Percentiles rank a stretch among this genome's conserved stretches.
Evolutionary conservation across 2,329 filamentous ascomycete species (phyloP).

Genomic region (Fusarium albosuccineum): DNA sequence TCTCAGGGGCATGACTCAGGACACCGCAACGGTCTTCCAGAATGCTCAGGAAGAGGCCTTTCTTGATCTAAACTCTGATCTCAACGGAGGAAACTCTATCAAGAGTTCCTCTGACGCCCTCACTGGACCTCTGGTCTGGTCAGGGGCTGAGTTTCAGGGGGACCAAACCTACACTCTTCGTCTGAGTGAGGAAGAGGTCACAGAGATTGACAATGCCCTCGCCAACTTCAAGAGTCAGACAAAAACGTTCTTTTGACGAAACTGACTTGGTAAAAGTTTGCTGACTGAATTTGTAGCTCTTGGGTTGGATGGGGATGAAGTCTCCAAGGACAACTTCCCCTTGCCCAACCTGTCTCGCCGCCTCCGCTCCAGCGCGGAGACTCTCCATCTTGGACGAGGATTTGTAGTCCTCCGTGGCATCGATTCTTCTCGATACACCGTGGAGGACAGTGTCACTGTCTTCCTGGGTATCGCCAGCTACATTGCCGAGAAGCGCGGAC

Average conservation of each 20-base stretch:
- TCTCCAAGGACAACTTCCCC: conserved; percentile 53
- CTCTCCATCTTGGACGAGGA: conserved; percentile 59
- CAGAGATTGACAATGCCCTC: conserved; percentile 44
- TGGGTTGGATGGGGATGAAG: conserved; percentile 36
- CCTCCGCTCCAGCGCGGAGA: conserved; percentile 52
- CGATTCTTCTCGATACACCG: conserved; percentile 59
- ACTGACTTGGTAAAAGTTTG: conserved; percentile 4
- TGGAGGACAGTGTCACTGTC: conserved; percentile 67
- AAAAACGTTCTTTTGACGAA: background rate
- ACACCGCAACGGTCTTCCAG: conserved; percentile 14
- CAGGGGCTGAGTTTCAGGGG: conserved; percentile 38
- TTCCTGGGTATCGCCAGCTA: conserved; percentile 70
- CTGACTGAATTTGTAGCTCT: conserved; percentile 34
- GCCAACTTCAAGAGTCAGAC: conserved; percentile 46
- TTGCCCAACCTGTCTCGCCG: conserved; percentile 53
- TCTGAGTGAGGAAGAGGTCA: conserved; percentile 33
- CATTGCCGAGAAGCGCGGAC: conserved; percentile 66
- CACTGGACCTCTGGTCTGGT: conserved; percentile 44
- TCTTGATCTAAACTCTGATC: conserved; percentile 31
- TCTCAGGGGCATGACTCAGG: conserved; percentile 24
- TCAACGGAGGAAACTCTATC: conserved; percentile 1
- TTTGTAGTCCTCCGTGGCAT: conserved; percentile 69
- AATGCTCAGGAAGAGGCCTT: conserved; percentile 12
- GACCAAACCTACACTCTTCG: conserved; percentile 29
- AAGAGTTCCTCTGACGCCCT: conserved; percentile 27